Evolutionary conservation across 805 yeast species (phyloP), one percentile per base, ranked within the genome.

Genomic region (Metschnikowia cerradonensis): DNA sequence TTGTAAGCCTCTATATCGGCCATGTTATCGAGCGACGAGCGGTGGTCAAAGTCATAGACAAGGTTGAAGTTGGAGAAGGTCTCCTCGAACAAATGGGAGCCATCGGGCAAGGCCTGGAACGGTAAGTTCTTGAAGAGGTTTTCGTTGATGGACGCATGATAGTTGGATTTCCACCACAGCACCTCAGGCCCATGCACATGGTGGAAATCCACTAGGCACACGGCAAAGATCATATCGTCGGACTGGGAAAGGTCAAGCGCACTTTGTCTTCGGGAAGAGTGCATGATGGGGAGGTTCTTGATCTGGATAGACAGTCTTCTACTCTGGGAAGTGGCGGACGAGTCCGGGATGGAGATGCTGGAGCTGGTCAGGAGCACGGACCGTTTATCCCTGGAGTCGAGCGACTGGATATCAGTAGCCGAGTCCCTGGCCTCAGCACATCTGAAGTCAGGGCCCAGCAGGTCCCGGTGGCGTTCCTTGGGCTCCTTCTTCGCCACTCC

Each of bases 41-140:
- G 67, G 31, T 67, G 67, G 26, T 71, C 68, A 47, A 81, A 82
- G 64, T 90, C 90, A 62, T 82, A 88, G 5, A 86, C 77, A 41
- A 92, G 71, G 22, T 96, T 91, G 69, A 92, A 92, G 63, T 89
- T 89, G 22, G 96, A 85, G 62, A 91, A 90, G 0, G 96, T 90
- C 66, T 94, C 98, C 64, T 90, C 96, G 63, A 84, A 92, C 20
- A 91, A 77, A 66, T 94, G 99, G 2, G 95, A 85, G 4, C 98
- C 98, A 68, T 94, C 99, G 0, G 99, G 98, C 20, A 94, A 71
- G 1, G 97, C 96, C 64, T 91, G 97, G 63, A 94, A 94, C 2
- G 99, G 95, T 39, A 94, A 68, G 61, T 85, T 83, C 10, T 94
- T 90, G 91, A 97, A 94, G 17, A 86, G 69, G 34, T 64, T 58